Base-by-base conservation (phyloP, 768 basidiomycete genomes). In the Phlebiopsis flavidoalba region DNA sequence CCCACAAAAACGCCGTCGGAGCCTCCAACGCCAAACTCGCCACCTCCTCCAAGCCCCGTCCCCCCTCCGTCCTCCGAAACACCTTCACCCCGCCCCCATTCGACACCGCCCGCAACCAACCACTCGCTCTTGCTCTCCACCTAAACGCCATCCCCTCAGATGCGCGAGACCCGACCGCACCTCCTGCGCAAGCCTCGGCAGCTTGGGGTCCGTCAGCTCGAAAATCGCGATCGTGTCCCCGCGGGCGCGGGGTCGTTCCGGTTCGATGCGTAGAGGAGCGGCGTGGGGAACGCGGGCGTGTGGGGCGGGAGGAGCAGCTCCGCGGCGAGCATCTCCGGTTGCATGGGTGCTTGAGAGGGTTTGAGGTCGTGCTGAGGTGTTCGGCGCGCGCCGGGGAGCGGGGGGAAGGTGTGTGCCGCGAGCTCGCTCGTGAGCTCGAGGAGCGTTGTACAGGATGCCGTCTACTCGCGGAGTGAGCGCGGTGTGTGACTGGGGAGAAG, bases 191-290 rank as follows among this genome's bases (percentile, higher is more conserved):
- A 87, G 75, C 60, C 80, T 75, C 1, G 84, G 77, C 24, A 70
- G 66, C 26, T 76, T 77, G 17, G 77, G 71, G 6, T 77, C 74
- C 8, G 76, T 75, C 47, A 86, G 76, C 7, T 81, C 76, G 73
- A 88, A 91, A 35, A 92, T 80, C 5, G 89, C 79, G 63, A 93
- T 83, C 33, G 82, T 82, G 70, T 93, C 91, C 22, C 91, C 89
- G 50, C 80, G 0, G 83, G 76, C 21, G 83, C 79, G 5, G 85
- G 85, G 66, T 90, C 85, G 65, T 91, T 86, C 35, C 91, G 80
- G 71, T 92, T 93, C 3, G 90, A 87, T 11, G 83, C 74, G 67
- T 91, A 93, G 15, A 92, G 73, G 70, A 87, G 87, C 2, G 82
- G 77, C 0, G 73, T 75, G 0, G 84, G 76, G 73, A 79, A 87